Evolutionary conservation across 208 protist genomes (phyloP), one percentile per base, ranked within the genome.

Genomic region (Trypanosoma vivax): DNA sequence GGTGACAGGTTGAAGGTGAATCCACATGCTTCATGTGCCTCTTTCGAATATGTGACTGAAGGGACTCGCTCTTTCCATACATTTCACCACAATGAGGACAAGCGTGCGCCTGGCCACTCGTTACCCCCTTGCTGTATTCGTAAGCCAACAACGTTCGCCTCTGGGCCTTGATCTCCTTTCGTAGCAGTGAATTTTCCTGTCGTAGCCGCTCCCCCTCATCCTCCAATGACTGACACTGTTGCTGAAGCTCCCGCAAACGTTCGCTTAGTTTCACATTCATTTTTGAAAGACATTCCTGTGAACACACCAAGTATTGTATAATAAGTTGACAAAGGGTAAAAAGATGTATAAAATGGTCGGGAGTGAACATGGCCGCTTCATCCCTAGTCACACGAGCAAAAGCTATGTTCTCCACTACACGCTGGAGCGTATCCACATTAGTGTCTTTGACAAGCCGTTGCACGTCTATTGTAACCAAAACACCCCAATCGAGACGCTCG

Each of bases 21-120:
- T 14, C 19, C 14, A 18, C 37, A 29, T 16, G 33, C 33, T 31
- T 41, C n/a, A n/a, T 23, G 48, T 93, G 86, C 13, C 86, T 69
- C 75, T 94, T 94, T 49, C 87, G 82, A 50, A 94, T 73, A 52
- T 94, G 87, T 29, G 87, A 94, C 61, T 90, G 83, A 46, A 94
- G 73, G 23, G 87, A 90, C 61, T 94, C 87, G 9, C 64, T 59
- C 67, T 94, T 94, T 59, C 75, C 71, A 52, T 94, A 94, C 38
- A 52, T 55, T 45, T 90, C 87, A 3, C 80, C 82, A 46, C 87
- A 94, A 23, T 74, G 60, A 21, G 79, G 68, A 53, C 87, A 94
- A 3, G 76, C 18, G 33, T 61, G 58, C 9, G 42, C 16, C 1
- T 16, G 16, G 19, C 39, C 29, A 46, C n/a, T n/a, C 33, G 11